A percentile compares a stretch with the other conserved stretches of the same genome.
phyloP scores from a whole-genome alignment of 192 early-diverging fungal species.

The Polychytrium aggregatum region DNA sequence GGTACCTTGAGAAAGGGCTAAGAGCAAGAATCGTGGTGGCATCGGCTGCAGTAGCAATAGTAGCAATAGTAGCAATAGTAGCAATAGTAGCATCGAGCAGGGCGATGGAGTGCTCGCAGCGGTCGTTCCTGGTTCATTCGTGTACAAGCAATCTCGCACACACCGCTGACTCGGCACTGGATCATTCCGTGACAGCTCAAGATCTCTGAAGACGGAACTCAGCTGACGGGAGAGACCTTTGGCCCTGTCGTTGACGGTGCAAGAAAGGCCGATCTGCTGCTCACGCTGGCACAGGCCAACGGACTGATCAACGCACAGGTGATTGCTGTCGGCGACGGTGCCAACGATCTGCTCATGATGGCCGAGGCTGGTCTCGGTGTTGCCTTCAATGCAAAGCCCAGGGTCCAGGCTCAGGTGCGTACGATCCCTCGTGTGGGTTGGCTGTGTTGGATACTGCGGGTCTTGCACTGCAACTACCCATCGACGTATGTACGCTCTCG shows the following conservation, averaged over 20 bases:
- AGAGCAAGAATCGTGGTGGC: too few species aligned
- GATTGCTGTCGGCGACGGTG: conserved; percentile 95
- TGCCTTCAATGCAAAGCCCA: conserved; percentile 95
- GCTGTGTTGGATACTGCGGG: not conserved
- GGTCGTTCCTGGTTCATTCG: too few species aligned
- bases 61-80: too few species aligned
- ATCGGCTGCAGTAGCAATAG: too few species aligned
- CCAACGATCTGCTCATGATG: conserved; percentile 95
- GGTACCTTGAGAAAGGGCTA: too few species aligned
- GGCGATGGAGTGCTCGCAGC: too few species aligned
- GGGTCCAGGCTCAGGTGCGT: conserved; percentile 75
- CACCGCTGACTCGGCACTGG: too few species aligned
- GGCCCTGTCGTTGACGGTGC: conserved; percentile 86
- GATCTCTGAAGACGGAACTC: conserved; percentile 71
- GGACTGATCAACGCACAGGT: conserved; percentile 32
- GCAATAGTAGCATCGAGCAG: too few species aligned
- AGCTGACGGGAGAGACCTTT: conserved; percentile 74
- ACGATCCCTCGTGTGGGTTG: not conserved
- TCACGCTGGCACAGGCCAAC: conserved; percentile 68
- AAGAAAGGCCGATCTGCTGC: conserved; percentile 88
- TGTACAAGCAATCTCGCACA: too few species aligned
- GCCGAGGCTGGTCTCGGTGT: conserved; percentile 88
- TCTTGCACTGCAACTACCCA: not conserved
- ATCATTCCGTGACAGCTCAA: too few species aligned
- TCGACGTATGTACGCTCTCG: not conserved